A percentile compares a stretch with the other conserved stretches of the same genome.
Evolutionary conservation across 1,284 basidiomycete genomes (phyloP).

Genomic region (Microbotryomycetes sp.): DNA sequence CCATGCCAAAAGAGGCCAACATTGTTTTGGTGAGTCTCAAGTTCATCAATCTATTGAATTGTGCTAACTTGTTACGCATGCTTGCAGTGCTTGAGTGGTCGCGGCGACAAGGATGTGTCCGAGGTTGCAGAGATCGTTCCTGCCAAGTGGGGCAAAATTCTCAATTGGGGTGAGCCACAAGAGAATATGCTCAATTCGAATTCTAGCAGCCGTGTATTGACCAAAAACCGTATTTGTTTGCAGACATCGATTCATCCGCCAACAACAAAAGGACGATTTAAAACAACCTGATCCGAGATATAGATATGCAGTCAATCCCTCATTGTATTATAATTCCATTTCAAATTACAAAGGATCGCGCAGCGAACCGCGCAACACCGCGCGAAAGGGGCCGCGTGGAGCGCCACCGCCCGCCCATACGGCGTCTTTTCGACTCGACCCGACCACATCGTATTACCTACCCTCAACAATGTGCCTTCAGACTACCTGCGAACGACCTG

Average conservation of each 20-base stretch:
- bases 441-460: background rate
- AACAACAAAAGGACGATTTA: background rate
- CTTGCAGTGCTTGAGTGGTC: constrained; percentile 70
- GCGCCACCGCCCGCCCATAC: background rate
- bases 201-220: too few relatives aligned
- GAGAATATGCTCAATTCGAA: too few relatives aligned
- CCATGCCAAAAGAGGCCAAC: constrained; percentile 73
- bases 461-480: background rate
- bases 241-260: background rate
- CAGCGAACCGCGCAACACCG: too few relatives aligned
- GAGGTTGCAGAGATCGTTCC: constrained; percentile 27
- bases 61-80: background rate
- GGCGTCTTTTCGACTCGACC: background rate
- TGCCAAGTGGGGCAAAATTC: constrained; percentile 75
- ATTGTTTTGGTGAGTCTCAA: constrained; percentile 65
- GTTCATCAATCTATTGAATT: accelerated
- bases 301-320: too few relatives aligned
- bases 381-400: too few relatives aligned
- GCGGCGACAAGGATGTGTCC: constrained; percentile 88
- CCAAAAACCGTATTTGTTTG: too few relatives aligned
- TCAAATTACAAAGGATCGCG: too few relatives aligned
- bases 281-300: too few relatives aligned
- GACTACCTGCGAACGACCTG: background rate
- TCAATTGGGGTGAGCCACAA: constrained; percentile 66
- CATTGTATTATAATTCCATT: too few relatives aligned